Evolutionary conservation across 2,329 filamentous ascomycete species (phyloP).

Genomic region (Colletotrichum sp.): DNA sequence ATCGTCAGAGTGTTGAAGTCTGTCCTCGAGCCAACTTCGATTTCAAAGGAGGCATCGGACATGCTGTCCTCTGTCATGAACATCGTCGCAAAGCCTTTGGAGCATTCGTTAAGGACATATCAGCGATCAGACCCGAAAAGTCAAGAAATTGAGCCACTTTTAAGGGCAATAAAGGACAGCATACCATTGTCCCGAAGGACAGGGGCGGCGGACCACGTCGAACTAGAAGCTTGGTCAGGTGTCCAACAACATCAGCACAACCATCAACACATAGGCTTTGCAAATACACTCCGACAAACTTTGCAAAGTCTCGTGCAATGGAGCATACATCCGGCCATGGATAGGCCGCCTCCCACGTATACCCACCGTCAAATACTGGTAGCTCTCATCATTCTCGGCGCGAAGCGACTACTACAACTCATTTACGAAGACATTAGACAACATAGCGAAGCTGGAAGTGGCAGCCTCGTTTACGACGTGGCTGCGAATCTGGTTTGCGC

Average conservation of each 20-base stretch:
- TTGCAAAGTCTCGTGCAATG: conserved; percentile 70
- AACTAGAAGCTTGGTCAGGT: conserved; percentile 71
- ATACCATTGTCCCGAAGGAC: conserved; percentile 65
- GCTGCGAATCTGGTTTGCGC: conserved; percentile 73
- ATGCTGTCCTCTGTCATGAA: conserved; percentile 76
- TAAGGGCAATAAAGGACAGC: conserved; percentile 67
- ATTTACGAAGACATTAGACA: conserved; percentile 72
- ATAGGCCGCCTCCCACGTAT: conserved; percentile 67
- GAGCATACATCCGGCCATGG: conserved; percentile 62
- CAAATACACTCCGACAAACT: conserved; percentile 62
- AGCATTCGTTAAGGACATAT: conserved; percentile 69
- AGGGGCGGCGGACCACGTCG: conserved; percentile 65
- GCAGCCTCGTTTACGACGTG: conserved; percentile 70
- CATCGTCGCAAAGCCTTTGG: conserved; percentile 72
- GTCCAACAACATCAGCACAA: conserved; percentile 25
- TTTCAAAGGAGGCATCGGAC: conserved; percentile 71
- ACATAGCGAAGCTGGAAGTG: conserved; percentile 64
- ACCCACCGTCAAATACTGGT: conserved; percentile 74
- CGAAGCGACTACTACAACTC: conserved; percentile 61
- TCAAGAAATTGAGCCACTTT: conserved; percentile 72
- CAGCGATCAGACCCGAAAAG: conserved; percentile 70
- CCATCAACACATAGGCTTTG: conserved; percentile 59
- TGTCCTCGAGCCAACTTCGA: conserved; percentile 72
- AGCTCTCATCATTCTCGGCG: conserved; percentile 65
- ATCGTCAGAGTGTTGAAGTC: conserved; percentile 75